Evolutionary conservation across 495 filamentous ascomycete species (phyloP).

Genomic region (Lepraria neglecta): DNA sequence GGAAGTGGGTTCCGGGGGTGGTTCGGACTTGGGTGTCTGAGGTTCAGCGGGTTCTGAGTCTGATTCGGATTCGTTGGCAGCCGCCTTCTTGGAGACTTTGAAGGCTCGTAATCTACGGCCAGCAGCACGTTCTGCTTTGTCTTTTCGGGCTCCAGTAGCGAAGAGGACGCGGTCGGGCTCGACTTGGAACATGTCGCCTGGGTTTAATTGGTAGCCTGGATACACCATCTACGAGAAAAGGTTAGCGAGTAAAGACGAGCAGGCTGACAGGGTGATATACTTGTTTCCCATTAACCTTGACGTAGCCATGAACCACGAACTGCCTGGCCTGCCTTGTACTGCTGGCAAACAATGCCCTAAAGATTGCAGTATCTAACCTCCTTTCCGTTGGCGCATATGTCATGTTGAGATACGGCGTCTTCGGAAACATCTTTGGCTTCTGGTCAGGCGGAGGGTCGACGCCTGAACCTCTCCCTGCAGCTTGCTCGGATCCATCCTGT

Average conservation of each 20-base stretch:
- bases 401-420: slow-evolving; percentile 87
- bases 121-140: slow-evolving; percentile 42
- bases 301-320: slow-evolving; percentile 84
- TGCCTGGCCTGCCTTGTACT: slow-evolving; percentile 91
- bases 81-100: slow-evolving; percentile 29
- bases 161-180: slow-evolving; percentile 78
- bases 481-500: slow-evolving; percentile 71
- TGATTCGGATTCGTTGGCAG: slow-evolving; percentile 27
- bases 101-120: slow-evolving; percentile 31
- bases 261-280: slow-evolving; percentile 39
- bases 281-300: slow-evolving; percentile 94
- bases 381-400: slow-evolving; percentile 84
- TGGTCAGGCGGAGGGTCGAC: slow-evolving; percentile 32
- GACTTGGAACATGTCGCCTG: slow-evolving; percentile 96
- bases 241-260: not conserved
- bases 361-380: slow-evolving; percentile 84
- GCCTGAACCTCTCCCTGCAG: slow-evolving; percentile 76
- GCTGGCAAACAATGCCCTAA: slow-evolving; percentile 86
- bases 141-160: slow-evolving; percentile 73
- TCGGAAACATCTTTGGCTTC: slow-evolving; percentile 24
- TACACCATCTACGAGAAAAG: slow-evolving; percentile 65
- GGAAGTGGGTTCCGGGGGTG: slow-evolving; percentile 16
- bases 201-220: slow-evolving; percentile 91
- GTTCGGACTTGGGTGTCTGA: slow-evolving; percentile 4
- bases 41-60: slow-evolving; percentile 19